Evolutionary conservation across 139 green algal genomes (phyloP), one percentile per base, ranked within the genome.

Genomic region (Ettlia oleoabundans): DNA sequence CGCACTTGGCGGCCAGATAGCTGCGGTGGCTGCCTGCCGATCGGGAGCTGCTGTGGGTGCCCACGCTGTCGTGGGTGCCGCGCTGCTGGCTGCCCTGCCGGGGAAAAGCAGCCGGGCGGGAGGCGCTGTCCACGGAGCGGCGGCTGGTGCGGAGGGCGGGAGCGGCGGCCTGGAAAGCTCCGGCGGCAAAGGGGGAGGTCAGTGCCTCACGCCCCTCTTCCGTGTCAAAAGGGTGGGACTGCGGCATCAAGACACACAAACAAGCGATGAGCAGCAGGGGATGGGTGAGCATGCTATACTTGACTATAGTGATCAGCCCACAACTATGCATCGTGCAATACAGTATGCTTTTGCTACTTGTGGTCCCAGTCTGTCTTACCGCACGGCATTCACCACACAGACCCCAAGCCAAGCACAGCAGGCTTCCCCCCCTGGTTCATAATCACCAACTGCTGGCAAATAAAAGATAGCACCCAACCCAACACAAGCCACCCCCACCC

Each of bases 161-260:
- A n/a, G 15, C 18, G 51, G 72, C 51, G 22, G 51, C 38, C 7
- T 67, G 33, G 42, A 78, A 74, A 26, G 80, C 66, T 37, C 35
- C 51, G 13, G 80, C 58, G 28, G 75, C 64, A 85, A 85, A 85
- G 42, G 80, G 80, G 3, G 80, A 85, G 43, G 80, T 85, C 10
- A 85, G 74, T 0, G 66, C 66, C 4, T 43, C 80, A 32, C 43
- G 67, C 28, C 80, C 80, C 47, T 85, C 80, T 33, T 53, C 53
- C 4, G 80, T 85, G 35, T 85, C 80, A 66, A 85, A 85, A 1
- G 80, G 80, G 35, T 85, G 80, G 4, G 35, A 0, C 41, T 68
- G 42, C 51, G 66, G 62, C 26, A n/a, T n/a, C n/a, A n/a, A n/a
- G n/a, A n/a, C n/a, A n/a, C n/a, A n/a, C n/a, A n/a, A n/a, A 5